phyloP scores from a whole-genome alignment of 1,284 basidiomycete genomes.

The Mycena sp. region DNA sequence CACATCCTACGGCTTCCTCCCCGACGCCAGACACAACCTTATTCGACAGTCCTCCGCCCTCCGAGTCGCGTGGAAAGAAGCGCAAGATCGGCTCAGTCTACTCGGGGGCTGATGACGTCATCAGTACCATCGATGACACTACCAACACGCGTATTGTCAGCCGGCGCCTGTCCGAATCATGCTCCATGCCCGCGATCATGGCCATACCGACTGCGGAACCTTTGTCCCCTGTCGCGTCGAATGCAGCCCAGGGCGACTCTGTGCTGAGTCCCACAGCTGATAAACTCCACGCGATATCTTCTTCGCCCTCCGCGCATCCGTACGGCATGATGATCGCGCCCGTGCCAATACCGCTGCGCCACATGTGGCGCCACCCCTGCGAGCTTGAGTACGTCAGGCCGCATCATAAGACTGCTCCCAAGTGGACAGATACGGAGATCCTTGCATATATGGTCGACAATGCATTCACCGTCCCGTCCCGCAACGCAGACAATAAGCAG shows the following conservation, averaged over 20 bases:
- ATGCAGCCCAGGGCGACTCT: too few relatives aligned
- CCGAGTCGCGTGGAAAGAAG: slow-evolving; percentile 29
- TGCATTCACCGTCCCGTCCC: slow-evolving; percentile 48
- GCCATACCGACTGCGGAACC: too few relatives aligned
- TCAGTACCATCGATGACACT: slow-evolving; percentile 25
- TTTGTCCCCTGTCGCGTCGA: too few relatives aligned
- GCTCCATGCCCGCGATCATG: slow-evolving; percentile 15
- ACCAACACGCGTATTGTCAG: slow-evolving; percentile 25
- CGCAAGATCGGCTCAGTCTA: slow-evolving; percentile 30
- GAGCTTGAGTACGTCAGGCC: slow-evolving; percentile 49
- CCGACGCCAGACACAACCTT: slow-evolving; percentile 12
- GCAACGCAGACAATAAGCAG: slow-evolving; percentile 28
- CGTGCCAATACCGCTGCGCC: slow-evolving; percentile 20
- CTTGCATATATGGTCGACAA: slow-evolving; percentile 46
- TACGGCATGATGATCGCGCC: slow-evolving; percentile 11
- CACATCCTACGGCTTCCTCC: slow-evolving; percentile 13
- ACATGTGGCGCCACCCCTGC: slow-evolving; percentile 45
- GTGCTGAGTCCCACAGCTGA: too few relatives aligned
- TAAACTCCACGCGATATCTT: slow-evolving; percentile 28
- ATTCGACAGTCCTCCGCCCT: slow-evolving; percentile 25
- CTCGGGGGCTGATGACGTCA: slow-evolving; percentile 19
- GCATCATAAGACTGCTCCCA: slow-evolving; percentile 40
- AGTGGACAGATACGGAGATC: slow-evolving; percentile 33
- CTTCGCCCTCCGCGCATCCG: slow-evolving; percentile 23
- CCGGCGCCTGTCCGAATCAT: slow-evolving; percentile 18